These are phyloP conservation scores for Arthroderma sp. DNA, from an alignment of 2,329 filamentous ascomycete species.

Conservation along the genomic window DNA sequence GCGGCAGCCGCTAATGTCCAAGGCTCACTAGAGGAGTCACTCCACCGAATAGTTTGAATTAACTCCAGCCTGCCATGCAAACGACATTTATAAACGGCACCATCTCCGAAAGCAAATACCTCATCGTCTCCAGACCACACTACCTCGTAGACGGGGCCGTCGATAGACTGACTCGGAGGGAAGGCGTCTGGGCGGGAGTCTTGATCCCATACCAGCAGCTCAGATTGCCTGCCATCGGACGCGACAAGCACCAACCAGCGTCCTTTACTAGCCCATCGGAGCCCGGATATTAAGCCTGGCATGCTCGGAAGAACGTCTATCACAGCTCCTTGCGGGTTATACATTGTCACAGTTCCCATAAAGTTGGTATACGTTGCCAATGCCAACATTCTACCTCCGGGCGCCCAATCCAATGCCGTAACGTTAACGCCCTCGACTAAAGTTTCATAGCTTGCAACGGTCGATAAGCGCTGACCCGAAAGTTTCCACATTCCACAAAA, in stretches of 20 bases:
- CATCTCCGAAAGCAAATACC: conserved; percentile 29
- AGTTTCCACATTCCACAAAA: conserved; percentile 36
- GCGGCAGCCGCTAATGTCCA: conserved; percentile 32
- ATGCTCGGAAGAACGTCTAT: conserved; percentile 34
- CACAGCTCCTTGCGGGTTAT: conserved; percentile 29
- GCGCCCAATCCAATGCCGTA: conserved; percentile 35
- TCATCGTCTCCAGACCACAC: conserved; percentile 27
- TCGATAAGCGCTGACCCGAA: conserved; percentile 15
- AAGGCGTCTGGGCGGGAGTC: conserved; percentile 25
- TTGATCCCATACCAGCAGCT: conserved; percentile 33
- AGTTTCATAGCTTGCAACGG: conserved; percentile 21
- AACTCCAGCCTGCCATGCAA: conserved; percentile 26
- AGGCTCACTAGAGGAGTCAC: conserved; percentile 15
- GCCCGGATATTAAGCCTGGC: conserved; percentile 30
- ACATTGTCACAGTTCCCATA: conserved; percentile 32
- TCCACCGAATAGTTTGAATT: conserved; percentile 20
- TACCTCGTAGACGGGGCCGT: conserved; percentile 30
- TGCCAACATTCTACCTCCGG: conserved; percentile 31
- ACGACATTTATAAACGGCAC: conserved; percentile 27
- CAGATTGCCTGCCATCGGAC: conserved; percentile 28
- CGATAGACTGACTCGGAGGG: conserved; percentile 23
- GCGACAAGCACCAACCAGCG: conserved; percentile 30
- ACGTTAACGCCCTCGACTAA: conserved; percentile 26
- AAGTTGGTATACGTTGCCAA: conserved; percentile 34
- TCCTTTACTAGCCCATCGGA: conserved; percentile 29